Evolutionary conservation across 768 basidiomycete genomes (phyloP), one percentile per base, ranked within the genome.

Genomic region (Lentinus brumalis): DNA sequence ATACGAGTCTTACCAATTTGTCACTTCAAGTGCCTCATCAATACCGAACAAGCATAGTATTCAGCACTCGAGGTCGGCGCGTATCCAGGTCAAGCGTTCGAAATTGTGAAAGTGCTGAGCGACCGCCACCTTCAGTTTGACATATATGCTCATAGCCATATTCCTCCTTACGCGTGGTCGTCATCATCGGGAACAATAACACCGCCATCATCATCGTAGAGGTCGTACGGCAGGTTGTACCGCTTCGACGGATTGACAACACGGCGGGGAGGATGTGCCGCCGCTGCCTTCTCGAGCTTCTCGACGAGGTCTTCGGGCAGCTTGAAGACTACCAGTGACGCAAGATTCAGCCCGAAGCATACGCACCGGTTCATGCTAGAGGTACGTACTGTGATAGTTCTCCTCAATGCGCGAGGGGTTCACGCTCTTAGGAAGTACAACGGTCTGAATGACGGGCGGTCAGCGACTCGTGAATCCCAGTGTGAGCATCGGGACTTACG

Each of bases 371-470:
- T 26, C 21, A 26, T 26, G 21, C 21, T 10, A 45, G 5, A 9
- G 38, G 26, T 11, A 65, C 76, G 60, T 64, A 84, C 88, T 74
- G n/a, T 85, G 77, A 44, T 86, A 74, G 76, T 94, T 93, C 71
- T 90, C 88, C 57, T 79, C 75, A 38, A 94, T 79, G 31, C 89
- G 83, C 46, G 81, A 80, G 11, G 88, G 78, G 3, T 85, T 87
- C 14, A 91, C 88, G 63, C 87, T 89, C 79, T 92, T 94, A 2
- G 91, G 89, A 11, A 93, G 78, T 7, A 87, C 87, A 57, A 88
- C 77, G 50, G 86, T 85, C 87, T 89, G 65, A 14, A 40, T 26
- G 21, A 26, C 1, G 21, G 15, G 15, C 8, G 1, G 29, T 63
- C 46, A 59, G 40, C 40, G 12, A 32, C 35, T 26, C 21, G 21